Conservation (phyloP, 2,329 filamentous ascomycete species). For the Aspergillus sp. region DNA sequence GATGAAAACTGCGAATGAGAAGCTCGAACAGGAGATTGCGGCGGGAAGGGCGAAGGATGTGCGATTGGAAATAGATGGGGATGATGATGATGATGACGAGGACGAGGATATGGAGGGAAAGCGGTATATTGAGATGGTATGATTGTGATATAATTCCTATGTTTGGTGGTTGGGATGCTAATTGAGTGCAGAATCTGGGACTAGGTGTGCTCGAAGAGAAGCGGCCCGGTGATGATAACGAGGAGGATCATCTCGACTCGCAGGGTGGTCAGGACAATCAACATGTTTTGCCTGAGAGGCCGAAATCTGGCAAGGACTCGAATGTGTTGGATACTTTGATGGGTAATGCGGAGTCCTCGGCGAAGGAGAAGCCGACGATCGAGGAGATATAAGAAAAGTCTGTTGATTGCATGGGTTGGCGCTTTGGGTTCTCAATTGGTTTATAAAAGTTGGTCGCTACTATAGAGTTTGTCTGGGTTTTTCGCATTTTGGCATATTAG, state of each 20-base stretch:
- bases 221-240: constrained; percentile 22
- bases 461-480: background rate
- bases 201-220: constrained; percentile 49
- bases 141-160: constrained; percentile 9
- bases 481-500: background rate
- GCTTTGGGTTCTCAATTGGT: constrained; percentile 8
- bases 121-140: constrained; percentile 48
- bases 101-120: constrained; percentile 34
- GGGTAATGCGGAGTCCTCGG: constrained; percentile 32
- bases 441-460: background rate
- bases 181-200: constrained; percentile 41
- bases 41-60: constrained; percentile 35
- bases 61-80: constrained; percentile 38
- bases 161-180: background rate
- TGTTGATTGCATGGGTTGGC: constrained; percentile 17
- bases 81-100: constrained; percentile 31
- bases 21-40: constrained; percentile 42
- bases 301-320: constrained; percentile 22
- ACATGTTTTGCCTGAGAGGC: constrained; percentile 14
- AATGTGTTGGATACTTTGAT: constrained; percentile 41
- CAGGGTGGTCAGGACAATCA: background rate
- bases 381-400: constrained; percentile 34
- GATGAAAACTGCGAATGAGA: constrained; percentile 47
- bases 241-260: background rate
- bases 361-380: constrained; percentile 38